Percentiles rank a stretch among this genome's conserved stretches.
Conservation (phyloP, 306 rosid genomes). For the Amphicarpaea edgeworthii region DNA sequence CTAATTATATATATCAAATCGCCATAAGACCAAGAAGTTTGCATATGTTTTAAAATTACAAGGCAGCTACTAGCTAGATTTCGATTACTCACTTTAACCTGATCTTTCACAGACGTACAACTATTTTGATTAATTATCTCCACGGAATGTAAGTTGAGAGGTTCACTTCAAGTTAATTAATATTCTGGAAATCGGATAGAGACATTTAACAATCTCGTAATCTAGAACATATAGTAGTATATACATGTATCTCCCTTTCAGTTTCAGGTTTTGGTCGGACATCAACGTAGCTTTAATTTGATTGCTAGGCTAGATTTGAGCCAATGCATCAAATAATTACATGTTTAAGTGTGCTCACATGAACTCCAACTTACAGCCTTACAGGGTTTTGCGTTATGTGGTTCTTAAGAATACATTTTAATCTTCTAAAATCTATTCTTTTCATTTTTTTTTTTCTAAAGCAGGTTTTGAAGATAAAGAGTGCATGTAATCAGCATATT, state of each 20-base stretch:
- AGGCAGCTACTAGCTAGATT: background rate
- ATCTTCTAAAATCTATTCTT: too few relatives aligned
- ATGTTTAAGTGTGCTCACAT: background rate
- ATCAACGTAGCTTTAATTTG: conserved; percentile 33
- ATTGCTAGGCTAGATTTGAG: conserved; percentile 15
- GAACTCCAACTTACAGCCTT: background rate
- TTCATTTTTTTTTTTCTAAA: too few relatives aligned
- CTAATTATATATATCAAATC: too few relatives aligned
- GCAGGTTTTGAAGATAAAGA: too few relatives aligned
- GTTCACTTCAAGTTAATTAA: conserved; percentile 27
- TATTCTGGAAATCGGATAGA: background rate
- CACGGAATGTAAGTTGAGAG: conserved; percentile 16
- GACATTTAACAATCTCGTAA: conserved; percentile 24
- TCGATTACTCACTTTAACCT: background rate
- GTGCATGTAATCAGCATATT: too few relatives aligned
- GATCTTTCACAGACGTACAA: conserved; percentile 18
- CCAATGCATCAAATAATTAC: conserved; percentile 4
- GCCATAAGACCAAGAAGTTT: background rate
- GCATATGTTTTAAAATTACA: background rate
- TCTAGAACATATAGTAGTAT: conserved; percentile 34
- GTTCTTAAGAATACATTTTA: background rate
- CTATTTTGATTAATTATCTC: background rate
- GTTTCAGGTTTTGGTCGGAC: background rate
- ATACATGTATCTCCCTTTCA: background rate
- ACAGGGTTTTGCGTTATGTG: background rate